Evolutionary conservation across 1,139 yeast genomes (phyloP), one percentile per base, ranked within the genome.

Genomic region (Dujonia santamariae): DNA sequence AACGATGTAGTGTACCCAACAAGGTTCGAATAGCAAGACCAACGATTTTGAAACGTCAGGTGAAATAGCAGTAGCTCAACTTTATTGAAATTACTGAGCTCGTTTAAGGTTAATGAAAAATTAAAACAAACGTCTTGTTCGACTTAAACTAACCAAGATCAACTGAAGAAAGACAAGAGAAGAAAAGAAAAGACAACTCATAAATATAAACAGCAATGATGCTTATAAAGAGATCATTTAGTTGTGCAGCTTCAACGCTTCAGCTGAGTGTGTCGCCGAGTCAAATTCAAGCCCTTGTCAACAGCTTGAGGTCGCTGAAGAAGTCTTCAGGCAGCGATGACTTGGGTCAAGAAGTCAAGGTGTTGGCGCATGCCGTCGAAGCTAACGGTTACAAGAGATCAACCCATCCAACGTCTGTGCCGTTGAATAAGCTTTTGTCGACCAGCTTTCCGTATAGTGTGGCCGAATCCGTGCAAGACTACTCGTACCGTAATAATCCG

Each of bases 331-430:
- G 19, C 16, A 25, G 23, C 14, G 13, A 18, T 6, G 22, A n/a
- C 13, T 32, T 32, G 30, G 30, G 31, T 8, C 16, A 18, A 23
- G 19, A 23, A 13, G 23, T 8, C 21, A 18, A 17, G 14, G 30
- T 17, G 23, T 7, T 6, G 7, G 14, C 30, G 9, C 7, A 7
- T 6, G 25, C 30, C 7, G 26, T 7, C 25, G 19, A 6, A 12
- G 11, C 30, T 7, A 17, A 19, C 26, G 28, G 28, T 7, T 72
- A 71, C 42, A 63, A 52, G 39, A 43, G 76, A 23, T 67, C 84
- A 2, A 78, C 81, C 0, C 76, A 79, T 17, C 86, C 86, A 1
- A 71, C 81, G 0, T 80, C 85, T 3, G 70, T 78, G 0, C 85
- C 85, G 1, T 44, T 79, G 4, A 59, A 65, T 17, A 72, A 72